Base-by-base conservation (phyloP, 2,329 filamentous ascomycete genomes). In the Achaetomium macrosporum region DNA sequence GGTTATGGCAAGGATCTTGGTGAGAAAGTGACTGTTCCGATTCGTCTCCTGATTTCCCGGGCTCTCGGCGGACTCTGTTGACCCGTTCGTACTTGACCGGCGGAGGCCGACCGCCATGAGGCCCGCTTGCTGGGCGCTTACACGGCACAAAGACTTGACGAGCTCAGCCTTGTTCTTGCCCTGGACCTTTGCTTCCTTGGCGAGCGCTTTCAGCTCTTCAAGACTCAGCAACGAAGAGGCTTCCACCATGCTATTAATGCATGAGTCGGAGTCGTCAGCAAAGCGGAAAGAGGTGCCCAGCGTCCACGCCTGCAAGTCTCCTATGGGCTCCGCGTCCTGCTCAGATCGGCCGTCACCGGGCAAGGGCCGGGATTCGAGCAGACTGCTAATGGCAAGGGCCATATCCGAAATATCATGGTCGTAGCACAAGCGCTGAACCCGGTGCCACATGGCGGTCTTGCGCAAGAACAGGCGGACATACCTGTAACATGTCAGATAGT, bases 391-490 rank as follows among this genome's bases (percentile, higher is more conserved):
- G 1, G 89, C 87, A 13, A 71, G 65, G 13, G 83, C 74, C 37
- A 91, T 74, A 65, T 96, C 82, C 42, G 84, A 79, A 56, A 99
- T 87, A 66, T 97, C 91, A 58, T 83, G 81, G 63, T 92, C 82
- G 63, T 96, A 96, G 2, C 83, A 82, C 25, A 99, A 71, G 19
- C 83, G 82, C 62, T 79, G 82, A 57, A 90, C 79, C 10, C 93
- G 84, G 73, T 96, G 90, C 93, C 93, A 99, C 1, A 84, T 84
- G 19, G 88, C 87, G 1, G 89, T 90, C 68, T 99, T 99, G 43
- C 93, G 84, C 3, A 99, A 75, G 65, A 99, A 99, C 1, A 99
- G 73, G 19, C 93, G 84, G 13, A 97, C 91, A 70, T 96, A 95
- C 65, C 88, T 92, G 56, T 36, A 30, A 36, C 33, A 1, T 45